These are phyloP conservation scores for Scopulariopsis brevicaulis DNA, from an alignment of 2,329 filamentous ascomycete genomes.

Conservation along the genomic window DNA sequence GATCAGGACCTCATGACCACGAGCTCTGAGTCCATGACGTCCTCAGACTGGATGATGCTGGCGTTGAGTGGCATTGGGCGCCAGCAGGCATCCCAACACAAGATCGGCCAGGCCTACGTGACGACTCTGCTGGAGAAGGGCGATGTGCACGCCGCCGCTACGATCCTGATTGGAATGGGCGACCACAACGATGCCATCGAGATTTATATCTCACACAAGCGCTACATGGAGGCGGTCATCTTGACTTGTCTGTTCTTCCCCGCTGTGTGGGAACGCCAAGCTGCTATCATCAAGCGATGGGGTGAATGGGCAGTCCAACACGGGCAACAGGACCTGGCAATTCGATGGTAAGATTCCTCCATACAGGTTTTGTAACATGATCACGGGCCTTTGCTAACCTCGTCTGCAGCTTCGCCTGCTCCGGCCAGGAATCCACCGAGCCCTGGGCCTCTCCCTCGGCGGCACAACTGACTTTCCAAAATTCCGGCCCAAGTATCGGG, in stretches of 20 bases:
- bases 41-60: constrained; percentile 93
- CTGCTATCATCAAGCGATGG: constrained; percentile 84
- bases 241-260: constrained; percentile 77
- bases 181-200: constrained; percentile 93
- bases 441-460: constrained; percentile 83
- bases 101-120: constrained; percentile 81
- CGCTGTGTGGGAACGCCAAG: constrained; percentile 81
- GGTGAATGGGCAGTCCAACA: constrained; percentile 83
- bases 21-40: constrained; percentile 77
- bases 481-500: constrained; percentile 41
- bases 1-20: constrained; percentile 71
- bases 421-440: constrained; percentile 71
- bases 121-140: constrained; percentile 81
- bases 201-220: constrained; percentile 84
- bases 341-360: constrained; percentile 50
- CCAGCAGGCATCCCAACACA: constrained; percentile 63
- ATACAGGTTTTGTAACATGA: background rate
- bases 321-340: constrained; percentile 80
- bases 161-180: constrained; percentile 84
- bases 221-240: constrained; percentile 86
- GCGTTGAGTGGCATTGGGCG: constrained; percentile 81
- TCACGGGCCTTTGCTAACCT: background rate
- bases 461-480: constrained; percentile 44
- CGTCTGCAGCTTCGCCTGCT: constrained; percentile 64
- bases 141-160: constrained; percentile 84